Percentiles rank a stretch among this genome's conserved stretches.
Evolutionary conservation across 495 filamentous ascomycete species (phyloP).

Genomic region (Trichocladium uniseriatum): DNA sequence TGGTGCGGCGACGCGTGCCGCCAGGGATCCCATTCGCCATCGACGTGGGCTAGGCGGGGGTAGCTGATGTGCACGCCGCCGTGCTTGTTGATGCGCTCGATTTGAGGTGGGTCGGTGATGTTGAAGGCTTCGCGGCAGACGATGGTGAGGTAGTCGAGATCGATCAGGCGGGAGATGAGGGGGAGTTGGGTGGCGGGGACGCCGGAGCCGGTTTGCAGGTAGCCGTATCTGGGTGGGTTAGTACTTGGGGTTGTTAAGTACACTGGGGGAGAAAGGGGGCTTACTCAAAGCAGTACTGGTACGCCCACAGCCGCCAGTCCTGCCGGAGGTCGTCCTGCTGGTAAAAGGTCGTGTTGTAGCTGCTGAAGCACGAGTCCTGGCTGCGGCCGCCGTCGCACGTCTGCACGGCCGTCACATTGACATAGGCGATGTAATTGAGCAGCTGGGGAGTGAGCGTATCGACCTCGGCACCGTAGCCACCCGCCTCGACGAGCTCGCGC

Average conservation of each 20-base stretch:
- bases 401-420: too few relatives aligned
- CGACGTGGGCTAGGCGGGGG: slow-evolving; percentile 55
- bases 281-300: too few relatives aligned
- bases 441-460: too few relatives aligned
- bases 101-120: slow-evolving; percentile 47
- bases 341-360: too few relatives aligned
- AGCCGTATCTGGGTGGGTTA: slow-evolving; percentile 53
- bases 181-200: slow-evolving; percentile 49
- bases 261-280: slow-evolving; percentile 1
- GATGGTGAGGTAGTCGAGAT: slow-evolving; percentile 42
- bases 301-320: too few relatives aligned
- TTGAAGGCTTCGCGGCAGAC: slow-evolving; percentile 55
- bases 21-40: slow-evolving; percentile 65
- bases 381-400: too few relatives aligned
- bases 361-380: too few relatives aligned
- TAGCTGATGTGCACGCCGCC: slow-evolving; percentile 59
- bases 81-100: slow-evolving; percentile 54
- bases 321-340: too few relatives aligned
- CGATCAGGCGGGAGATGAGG: slow-evolving; percentile 54
- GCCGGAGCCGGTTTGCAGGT: slow-evolving; percentile 55
- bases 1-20: slow-evolving; percentile 54
- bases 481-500: too few relatives aligned
- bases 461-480: too few relatives aligned
- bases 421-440: slow-evolving; percentile 60
- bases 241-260: background rate